Evolutionary conservation across 345 rosid genomes (phyloP).

Genomic region (Pistacia vera): DNA sequence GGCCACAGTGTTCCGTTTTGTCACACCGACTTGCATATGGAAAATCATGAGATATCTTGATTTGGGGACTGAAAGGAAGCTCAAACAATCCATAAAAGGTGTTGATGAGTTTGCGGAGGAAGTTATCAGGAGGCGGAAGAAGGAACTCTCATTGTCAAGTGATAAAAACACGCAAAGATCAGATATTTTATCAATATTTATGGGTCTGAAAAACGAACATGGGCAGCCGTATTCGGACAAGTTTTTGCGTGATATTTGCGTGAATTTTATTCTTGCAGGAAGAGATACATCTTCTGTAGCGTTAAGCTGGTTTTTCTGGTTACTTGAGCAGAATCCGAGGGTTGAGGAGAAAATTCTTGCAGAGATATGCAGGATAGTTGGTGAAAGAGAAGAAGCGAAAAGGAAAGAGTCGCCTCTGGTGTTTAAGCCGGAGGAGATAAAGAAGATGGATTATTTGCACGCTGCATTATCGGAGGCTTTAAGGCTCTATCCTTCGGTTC

Average conservation of each 20-base stretch:
- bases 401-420: constrained; percentile 32
- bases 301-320: constrained; percentile 93
- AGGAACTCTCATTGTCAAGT: constrained; percentile 47
- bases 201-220: constrained; percentile 56
- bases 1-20: constrained; percentile 67
- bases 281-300: constrained; percentile 98
- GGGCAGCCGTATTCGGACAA: constrained; percentile 69
- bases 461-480: constrained; percentile 94
- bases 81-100: constrained; percentile 60
- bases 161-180: constrained; percentile 46
- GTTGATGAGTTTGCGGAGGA: constrained; percentile 80
- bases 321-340: constrained; percentile 60
- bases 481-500: constrained; percentile 94
- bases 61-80: constrained; percentile 77
- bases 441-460: constrained; percentile 94
- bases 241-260: constrained; percentile 88
- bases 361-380: constrained; percentile 58
- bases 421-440: constrained; percentile 79
- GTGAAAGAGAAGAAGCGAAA: constrained; percentile 41
- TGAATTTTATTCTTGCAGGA: constrained; percentile 93
- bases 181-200: constrained; percentile 74
- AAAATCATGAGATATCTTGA: constrained; percentile 68
- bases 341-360: constrained; percentile 64
- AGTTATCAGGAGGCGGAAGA: constrained; percentile 77
- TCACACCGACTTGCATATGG: constrained; percentile 85